A percentile compares a stretch with the other conserved stretches of the same genome.
phyloP scores from a whole-genome alignment of 2,329 filamentous ascomycete genomes.

The Blastomyces gilchristii region DNA sequence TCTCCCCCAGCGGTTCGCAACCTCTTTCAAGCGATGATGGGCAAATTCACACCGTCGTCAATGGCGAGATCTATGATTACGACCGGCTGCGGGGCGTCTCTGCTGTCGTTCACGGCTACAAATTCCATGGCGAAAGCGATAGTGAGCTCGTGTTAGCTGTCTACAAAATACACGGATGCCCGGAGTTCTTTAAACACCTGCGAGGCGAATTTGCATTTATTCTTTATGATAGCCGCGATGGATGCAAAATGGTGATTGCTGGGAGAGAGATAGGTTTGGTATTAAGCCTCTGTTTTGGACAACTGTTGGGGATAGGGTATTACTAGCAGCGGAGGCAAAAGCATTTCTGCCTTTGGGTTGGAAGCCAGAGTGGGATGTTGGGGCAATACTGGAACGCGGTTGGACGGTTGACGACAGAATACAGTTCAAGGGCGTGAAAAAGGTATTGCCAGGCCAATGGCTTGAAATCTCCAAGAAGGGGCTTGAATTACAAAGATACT shows the following conservation, averaged over 20 bases:
- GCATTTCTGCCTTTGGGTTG: constrained; percentile 44
- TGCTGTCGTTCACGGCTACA: constrained; percentile 31
- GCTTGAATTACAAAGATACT: constrained; percentile 37
- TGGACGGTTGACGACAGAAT: constrained; percentile 40
- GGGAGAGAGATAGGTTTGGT: constrained; percentile 45
- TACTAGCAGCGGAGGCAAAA: constrained; percentile 47
- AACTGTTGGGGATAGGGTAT: constrained; percentile 29
- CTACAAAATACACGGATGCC: constrained; percentile 41
- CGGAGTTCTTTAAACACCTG: constrained; percentile 36
- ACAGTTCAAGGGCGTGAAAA: constrained; percentile 42
- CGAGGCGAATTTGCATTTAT: constrained; percentile 48
- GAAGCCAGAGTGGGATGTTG: constrained; percentile 45
- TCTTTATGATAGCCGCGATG: constrained; percentile 38
- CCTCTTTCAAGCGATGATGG: constrained; percentile 35
- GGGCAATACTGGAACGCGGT: constrained; percentile 34
- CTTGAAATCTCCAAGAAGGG: constrained; percentile 4
- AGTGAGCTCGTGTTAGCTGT: constrained; percentile 46
- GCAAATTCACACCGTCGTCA: constrained; percentile 47
- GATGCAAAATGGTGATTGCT: constrained; percentile 35
- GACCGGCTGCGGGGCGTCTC: constrained; percentile 34
- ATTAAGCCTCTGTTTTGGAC: constrained; percentile 50
- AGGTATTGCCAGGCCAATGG: constrained; percentile 16
- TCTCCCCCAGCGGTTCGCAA: constrained; percentile 39
- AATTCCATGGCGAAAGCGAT: constrained; percentile 40
- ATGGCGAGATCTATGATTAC: constrained; percentile 50